Conservation (phyloP, 495 filamentous ascomycete genomes). For the Aspergillus carlsbadensis region DNA sequence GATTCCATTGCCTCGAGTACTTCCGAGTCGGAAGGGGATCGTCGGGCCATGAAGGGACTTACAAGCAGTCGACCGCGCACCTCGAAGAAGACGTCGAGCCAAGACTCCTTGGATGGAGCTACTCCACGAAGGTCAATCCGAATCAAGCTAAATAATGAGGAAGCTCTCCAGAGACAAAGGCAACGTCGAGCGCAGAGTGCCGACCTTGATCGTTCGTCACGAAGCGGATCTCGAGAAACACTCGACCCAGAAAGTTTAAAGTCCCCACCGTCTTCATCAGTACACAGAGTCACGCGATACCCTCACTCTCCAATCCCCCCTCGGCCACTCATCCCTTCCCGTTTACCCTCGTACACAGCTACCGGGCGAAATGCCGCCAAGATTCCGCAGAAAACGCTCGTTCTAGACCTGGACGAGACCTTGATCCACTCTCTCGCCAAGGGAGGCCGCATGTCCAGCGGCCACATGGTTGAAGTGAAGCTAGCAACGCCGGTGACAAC, state of each 20-base stretch:
- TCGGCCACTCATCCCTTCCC: slow-evolving; percentile 80
- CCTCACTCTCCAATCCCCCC: slow-evolving; percentile 86
- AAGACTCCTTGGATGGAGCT: slow-evolving; percentile 55
- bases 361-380: slow-evolving; percentile 40
- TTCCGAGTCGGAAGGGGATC: slow-evolving; percentile 51
- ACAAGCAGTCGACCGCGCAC: slow-evolving; percentile 32
- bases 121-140: slow-evolving; percentile 78
- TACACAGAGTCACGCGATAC: slow-evolving; percentile 74
- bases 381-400: slow-evolving; percentile 79
- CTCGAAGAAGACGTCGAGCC: slow-evolving; percentile 50
- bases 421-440: slow-evolving; percentile 97
- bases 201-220: slow-evolving; percentile 32
- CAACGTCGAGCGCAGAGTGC: slow-evolving; percentile 40
- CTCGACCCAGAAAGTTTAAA: slow-evolving; percentile 57
- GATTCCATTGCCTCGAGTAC: slow-evolving; percentile 44
- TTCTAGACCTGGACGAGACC: slow-evolving; percentile 95
- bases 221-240: slow-evolving; percentile 31
- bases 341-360: slow-evolving; percentile 77
- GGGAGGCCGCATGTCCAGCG: slow-evolving; percentile 90
- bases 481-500: slow-evolving; percentile 63
- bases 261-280: slow-evolving; percentile 84
- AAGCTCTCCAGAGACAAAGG: slow-evolving; percentile 55
- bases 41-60: slow-evolving; percentile 21
- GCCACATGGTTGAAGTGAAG: slow-evolving; percentile 99
- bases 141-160: slow-evolving; percentile 88